Evolutionary conservation across 2,329 filamentous ascomycete genomes (phyloP).

Genomic region (Hypoxylon sp.): DNA sequence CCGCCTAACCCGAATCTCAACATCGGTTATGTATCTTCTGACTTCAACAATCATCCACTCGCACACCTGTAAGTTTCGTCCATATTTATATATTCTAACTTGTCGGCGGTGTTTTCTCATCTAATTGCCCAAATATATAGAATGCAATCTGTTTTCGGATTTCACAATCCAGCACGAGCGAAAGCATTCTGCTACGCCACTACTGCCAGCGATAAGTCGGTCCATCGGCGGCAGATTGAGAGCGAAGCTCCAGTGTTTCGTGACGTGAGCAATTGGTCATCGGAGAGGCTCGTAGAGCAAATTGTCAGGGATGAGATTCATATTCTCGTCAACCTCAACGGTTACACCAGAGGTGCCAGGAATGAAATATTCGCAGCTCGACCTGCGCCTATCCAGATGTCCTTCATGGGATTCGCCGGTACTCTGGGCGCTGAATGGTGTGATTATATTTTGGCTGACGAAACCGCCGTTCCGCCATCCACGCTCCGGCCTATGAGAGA

Average conservation of each 20-base stretch:
- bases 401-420: constrained; percentile 99
- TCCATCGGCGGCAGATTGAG: constrained; percentile 94
- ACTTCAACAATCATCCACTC: constrained; percentile 98
- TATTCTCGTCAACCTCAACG: constrained; percentile 97
- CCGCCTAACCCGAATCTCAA: constrained; percentile 89
- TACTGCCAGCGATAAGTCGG: constrained; percentile 88
- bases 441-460: constrained; percentile 94
- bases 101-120: not conserved
- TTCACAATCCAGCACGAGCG: constrained; percentile 81
- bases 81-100: not conserved
- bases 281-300: constrained; percentile 86
- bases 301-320: constrained; percentile 92
- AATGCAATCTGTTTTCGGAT: constrained; percentile 98
- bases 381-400: constrained; percentile 97
- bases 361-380: constrained; percentile 98
- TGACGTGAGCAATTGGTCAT: constrained; percentile 88
- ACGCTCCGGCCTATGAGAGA: constrained; percentile 85
- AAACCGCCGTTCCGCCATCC: constrained; percentile 84
- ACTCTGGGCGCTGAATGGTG: constrained; percentile 98
- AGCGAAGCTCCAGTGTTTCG: constrained; percentile 90
- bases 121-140: constrained; percentile 54
- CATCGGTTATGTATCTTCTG: constrained; percentile 95
- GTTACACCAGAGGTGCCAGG: constrained; percentile 94
- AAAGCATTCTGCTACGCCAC: constrained; percentile 97
- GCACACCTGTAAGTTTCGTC: constrained; percentile 78